Conservation (phyloP, 2,329 filamentous ascomycete genomes). For the Fusarium musae region DNA sequence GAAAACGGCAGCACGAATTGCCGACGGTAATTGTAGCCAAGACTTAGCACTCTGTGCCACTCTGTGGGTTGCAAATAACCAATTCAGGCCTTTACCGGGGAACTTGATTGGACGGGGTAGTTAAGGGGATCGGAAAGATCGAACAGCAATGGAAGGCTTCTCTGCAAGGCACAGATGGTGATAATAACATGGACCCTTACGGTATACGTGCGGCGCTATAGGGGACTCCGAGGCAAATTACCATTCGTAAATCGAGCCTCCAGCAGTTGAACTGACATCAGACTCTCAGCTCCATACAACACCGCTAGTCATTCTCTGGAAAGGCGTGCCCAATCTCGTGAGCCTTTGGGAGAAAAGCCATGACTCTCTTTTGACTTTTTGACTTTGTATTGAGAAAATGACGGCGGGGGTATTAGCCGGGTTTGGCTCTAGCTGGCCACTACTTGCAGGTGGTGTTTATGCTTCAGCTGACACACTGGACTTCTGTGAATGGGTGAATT, state of each 20-base stretch:
- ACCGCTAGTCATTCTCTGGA: conserved; percentile 3
- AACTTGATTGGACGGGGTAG: conserved; percentile 12
- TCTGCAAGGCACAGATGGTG: conserved; percentile 32
- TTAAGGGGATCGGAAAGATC: conserved; percentile 19
- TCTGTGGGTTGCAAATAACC: conserved; percentile 1
- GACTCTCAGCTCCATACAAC: neutral
- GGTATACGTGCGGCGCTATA: neutral
- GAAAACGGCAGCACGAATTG: conserved; percentile 12
- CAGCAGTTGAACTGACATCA: neutral
- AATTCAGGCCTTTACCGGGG: conserved; percentile 8
- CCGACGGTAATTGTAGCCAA: neutral
- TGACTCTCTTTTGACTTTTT: conserved; percentile 32
- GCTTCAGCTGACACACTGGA: conserved; percentile 3
- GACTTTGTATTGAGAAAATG: conserved; percentile 29
- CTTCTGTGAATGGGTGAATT: neutral
- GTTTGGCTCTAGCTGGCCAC: conserved; percentile 26
- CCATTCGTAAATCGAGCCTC: neutral
- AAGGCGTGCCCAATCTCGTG: conserved; percentile 7
- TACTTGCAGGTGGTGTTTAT: conserved; percentile 32
- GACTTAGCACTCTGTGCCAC: neutral
- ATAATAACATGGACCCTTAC: conserved; percentile 8
- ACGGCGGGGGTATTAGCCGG: conserved; percentile 25
- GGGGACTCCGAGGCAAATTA: neutral
- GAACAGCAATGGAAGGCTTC: conserved; percentile 35
- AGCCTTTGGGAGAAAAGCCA: conserved; percentile 13